phyloP scores from a whole-genome alignment of 371 early-diverging fungal genomes.

The Saksenaea vasiformis region DNA sequence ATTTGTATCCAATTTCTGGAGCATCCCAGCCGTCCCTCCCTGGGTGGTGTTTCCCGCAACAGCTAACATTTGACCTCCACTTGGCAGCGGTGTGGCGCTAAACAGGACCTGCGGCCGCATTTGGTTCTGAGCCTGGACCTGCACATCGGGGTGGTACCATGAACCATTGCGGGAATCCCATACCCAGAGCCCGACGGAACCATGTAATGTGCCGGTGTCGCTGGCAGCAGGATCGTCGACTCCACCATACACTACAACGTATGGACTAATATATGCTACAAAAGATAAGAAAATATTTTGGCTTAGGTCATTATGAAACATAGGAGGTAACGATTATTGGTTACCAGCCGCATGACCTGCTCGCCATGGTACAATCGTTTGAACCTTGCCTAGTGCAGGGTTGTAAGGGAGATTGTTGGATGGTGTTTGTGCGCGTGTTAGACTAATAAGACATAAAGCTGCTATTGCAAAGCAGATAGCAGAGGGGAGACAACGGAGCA shows the following conservation, averaged over 20 bases:
- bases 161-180: conserved; percentile 24
- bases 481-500: not conserved
- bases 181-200: conserved; percentile 20
- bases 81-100: conserved; percentile 16
- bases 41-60: conserved; percentile 19
- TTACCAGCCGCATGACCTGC: conserved; percentile 30
- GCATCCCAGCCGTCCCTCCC: conserved; percentile 4
- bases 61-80: conserved; percentile 22
- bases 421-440: not conserved
- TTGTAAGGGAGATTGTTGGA: conserved; percentile 6
- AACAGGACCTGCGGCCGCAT: conserved; percentile 18
- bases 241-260: conserved; percentile 16
- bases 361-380: conserved; percentile 23
- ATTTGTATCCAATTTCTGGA: conserved; percentile 25
- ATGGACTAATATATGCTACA: conserved; percentile 16
- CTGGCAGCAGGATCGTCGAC: conserved; percentile 8
- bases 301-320: not conserved
- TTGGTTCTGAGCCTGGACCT: conserved; percentile 5
- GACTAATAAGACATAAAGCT: not conserved
- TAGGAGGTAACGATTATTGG: not conserved
- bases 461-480: conserved; percentile 4
- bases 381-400: conserved; percentile 12
- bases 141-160: conserved; percentile 25
- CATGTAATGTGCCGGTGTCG: conserved; percentile 10
- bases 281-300: not conserved